A percentile compares a stretch with the other conserved stretches of the same genome.
Conservation (phyloP, 208 protist species). For the Trypanosoma brucei region DNA sequence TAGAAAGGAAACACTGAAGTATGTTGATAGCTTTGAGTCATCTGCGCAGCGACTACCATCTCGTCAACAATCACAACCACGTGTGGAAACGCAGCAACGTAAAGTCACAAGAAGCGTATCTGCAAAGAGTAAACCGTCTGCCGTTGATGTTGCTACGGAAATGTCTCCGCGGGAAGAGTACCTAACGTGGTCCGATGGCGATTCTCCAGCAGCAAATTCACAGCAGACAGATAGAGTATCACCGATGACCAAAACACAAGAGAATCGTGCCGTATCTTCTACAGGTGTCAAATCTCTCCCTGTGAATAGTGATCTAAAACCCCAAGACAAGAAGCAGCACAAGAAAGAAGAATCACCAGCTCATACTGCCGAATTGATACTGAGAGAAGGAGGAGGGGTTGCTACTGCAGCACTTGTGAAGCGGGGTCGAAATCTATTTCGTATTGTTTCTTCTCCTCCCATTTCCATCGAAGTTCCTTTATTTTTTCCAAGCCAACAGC, state of each 20-base stretch:
- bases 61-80: too few species aligned
- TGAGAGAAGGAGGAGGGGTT: not conserved
- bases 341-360: not conserved
- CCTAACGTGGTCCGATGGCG: slow-evolving; percentile 23
- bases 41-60: too few species aligned
- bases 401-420: slow-evolving; percentile 1
- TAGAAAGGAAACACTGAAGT: slow-evolving; percentile 18
- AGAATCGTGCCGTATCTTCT: not conserved
- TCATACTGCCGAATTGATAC: not conserved
- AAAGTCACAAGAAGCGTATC: not conserved
- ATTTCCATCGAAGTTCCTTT: slow-evolving; percentile 17
- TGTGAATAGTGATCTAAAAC: too few species aligned
- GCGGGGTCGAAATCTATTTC: not conserved
- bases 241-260: not conserved
- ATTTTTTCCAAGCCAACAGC: slow-evolving; percentile 37
- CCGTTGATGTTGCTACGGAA: too few species aligned
- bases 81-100: not conserved
- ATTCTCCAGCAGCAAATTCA: not conserved
- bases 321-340: too few species aligned
- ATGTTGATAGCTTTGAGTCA: not conserved
- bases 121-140: too few species aligned
- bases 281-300: not conserved
- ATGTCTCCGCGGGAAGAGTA: not conserved
- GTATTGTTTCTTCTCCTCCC: slow-evolving; percentile 1
- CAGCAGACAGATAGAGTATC: not conserved